A percentile compares a stretch with the other conserved stretches of the same genome.
phyloP scores from a whole-genome alignment of 345 rosid genomes.

The Erysimum cheiranthoides region DNA sequence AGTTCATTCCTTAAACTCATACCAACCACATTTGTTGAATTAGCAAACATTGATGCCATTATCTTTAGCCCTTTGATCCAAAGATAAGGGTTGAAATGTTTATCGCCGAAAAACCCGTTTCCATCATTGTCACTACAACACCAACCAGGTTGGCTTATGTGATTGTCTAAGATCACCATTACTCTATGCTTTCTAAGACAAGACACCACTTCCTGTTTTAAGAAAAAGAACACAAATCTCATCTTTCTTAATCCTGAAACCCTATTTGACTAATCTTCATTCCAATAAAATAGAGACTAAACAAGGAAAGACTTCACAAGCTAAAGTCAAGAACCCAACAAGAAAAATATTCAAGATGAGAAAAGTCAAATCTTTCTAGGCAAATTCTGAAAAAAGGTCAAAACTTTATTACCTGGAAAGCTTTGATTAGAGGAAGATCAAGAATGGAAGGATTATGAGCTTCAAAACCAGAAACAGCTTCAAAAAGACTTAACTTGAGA shows the following conservation, averaged over 20 bases:
- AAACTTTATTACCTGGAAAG: slow-evolving; percentile 61
- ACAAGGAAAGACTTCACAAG: neutral
- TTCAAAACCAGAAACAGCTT: slow-evolving; percentile 67
- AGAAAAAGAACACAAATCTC: slow-evolving; percentile 2
- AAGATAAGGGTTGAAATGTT: slow-evolving; percentile 59
- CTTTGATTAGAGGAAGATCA: slow-evolving; percentile 71
- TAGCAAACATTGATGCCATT: slow-evolving; percentile 74
- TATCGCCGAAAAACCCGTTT: slow-evolving; percentile 90
- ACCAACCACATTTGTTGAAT: slow-evolving; percentile 67
- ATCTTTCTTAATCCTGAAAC: slow-evolving; percentile 1
- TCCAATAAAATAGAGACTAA: neutral
- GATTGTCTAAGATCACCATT: slow-evolving; percentile 90
- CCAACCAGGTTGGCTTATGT: slow-evolving; percentile 90
- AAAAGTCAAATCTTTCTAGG: neutral
- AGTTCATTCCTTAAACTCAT: slow-evolving; percentile 93
- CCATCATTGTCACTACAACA: slow-evolving; percentile 78
- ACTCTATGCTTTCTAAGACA: slow-evolving; percentile 63
- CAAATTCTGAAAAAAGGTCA: neutral
- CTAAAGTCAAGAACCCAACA: slow-evolving; percentile 7
- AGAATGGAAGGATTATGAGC: slow-evolving; percentile 71
- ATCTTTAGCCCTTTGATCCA: slow-evolving; percentile 74
- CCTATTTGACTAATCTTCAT: neutral
- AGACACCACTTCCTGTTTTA: slow-evolving; percentile 72
- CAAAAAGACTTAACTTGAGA: slow-evolving; percentile 60
- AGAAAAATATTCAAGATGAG: neutral